Base-by-base conservation (phyloP, 2,329 filamentous ascomycete genomes). In the Conoideocrella luteorostrata region DNA sequence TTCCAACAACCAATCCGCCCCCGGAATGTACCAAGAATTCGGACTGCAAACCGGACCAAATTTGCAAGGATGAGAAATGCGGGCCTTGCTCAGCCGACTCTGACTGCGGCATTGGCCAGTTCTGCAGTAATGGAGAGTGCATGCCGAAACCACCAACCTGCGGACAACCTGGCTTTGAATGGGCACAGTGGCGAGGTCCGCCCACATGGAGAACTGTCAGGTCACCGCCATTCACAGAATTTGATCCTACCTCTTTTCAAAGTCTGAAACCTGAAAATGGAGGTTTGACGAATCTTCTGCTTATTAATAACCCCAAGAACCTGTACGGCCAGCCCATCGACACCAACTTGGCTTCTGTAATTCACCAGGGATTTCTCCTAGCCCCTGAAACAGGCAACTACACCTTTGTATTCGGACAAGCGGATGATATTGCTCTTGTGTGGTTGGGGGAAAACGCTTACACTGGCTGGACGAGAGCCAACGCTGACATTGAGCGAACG, bases 111-210 rank as follows among this genome's bases (percentile, higher is more conserved):
- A 18, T 32, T 18, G 39, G 34, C 12, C 28, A 45, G 35, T 7
- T 48, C 18, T 48, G 46, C 13, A 41, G 46, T 10, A 26, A 41
- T 21, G 46, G 43, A 11, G n/a, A 29, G 15, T 48, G 46, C 29
- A 44, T 40, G 29, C 46, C 46, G 23, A 44, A 45, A 17, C 46
- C 46, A 17, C 46, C 46, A 6, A 45, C 43, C 18, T 48, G 46
- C 43, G 46, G 46, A 22, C 43, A 48, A 33, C 43, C 43, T 41
- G 46, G 46, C 30, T 48, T 48, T 26, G 46, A 45, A 36, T 48
- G 46, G 46, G 46, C 46, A 40, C 39, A 48, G 26, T 48, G 46
- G 46, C 33, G 43, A 30, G 46, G 46, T 7, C 46, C 46, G 4
- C 24, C 23, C 15, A 35, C 43, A 6, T 48, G 46, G 46, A 39